Conservation (phyloP, 2,329 filamentous ascomycete genomes). For the Emericellopsis cladophorae region DNA sequence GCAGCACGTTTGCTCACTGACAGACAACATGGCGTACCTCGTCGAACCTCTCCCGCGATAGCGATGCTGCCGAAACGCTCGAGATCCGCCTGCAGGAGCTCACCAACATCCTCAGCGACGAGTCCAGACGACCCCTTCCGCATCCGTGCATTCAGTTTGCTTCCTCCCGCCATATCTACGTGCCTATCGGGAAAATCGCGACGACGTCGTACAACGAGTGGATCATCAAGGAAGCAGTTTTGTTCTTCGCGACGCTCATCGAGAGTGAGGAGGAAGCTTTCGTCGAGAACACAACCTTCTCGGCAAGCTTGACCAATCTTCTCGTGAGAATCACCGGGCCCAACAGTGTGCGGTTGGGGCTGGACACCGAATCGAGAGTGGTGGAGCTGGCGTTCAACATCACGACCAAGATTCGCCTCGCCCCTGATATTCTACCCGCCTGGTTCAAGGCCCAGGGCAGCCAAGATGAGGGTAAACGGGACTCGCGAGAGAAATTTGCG, state of each 20-base stretch:
- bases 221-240: slow-evolving; percentile 73
- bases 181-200: slow-evolving; percentile 80
- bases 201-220: slow-evolving; percentile 73
- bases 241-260: slow-evolving; percentile 81
- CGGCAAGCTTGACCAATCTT: slow-evolving; percentile 75
- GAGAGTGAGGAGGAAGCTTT: slow-evolving; percentile 96
- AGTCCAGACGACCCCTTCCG: slow-evolving; percentile 75
- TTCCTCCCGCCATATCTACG: slow-evolving; percentile 76
- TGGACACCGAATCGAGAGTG: slow-evolving; percentile 76
- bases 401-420: slow-evolving; percentile 85
- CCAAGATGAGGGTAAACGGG: slow-evolving; percentile 25
- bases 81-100: slow-evolving; percentile 51
- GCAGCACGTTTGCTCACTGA: neutral
- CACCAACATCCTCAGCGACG: slow-evolving; percentile 69
- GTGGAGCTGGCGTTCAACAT: slow-evolving; percentile 94
- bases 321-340: slow-evolving; percentile 66
- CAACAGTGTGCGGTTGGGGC: slow-evolving; percentile 59
- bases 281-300: slow-evolving; percentile 75
- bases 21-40: slow-evolving; percentile 48
- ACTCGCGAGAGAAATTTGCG: slow-evolving; percentile 67
- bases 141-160: slow-evolving; percentile 88
- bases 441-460: slow-evolving; percentile 63
- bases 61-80: slow-evolving; percentile 49
- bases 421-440: slow-evolving; percentile 73
- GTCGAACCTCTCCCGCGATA: slow-evolving; percentile 45